phyloP scores from a whole-genome alignment of 1,284 basidiomycete genomes.

The Ceratobasidium papillatum region DNA sequence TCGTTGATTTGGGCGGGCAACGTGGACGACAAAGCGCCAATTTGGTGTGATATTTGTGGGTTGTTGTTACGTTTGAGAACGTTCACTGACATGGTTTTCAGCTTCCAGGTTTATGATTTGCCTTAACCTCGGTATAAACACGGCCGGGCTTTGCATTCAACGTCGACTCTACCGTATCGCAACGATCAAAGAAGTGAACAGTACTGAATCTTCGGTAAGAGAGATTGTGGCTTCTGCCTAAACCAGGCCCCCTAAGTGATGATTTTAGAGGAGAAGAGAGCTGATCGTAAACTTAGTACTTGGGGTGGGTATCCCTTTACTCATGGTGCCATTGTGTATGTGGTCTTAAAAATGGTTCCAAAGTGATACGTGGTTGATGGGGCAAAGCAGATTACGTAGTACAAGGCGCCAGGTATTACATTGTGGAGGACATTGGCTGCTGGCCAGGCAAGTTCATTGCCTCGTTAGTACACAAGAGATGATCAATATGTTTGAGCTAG shows the following conservation, averaged over 20 bases:
- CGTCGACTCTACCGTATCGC: conserved; percentile 62
- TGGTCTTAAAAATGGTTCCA: conserved; percentile 1
- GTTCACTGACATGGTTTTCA: conserved; percentile 45
- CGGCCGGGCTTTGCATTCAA: conserved; percentile 60
- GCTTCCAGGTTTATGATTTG: conserved; percentile 55
- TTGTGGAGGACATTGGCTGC: conserved; percentile 43
- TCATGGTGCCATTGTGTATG: conserved; percentile 63
- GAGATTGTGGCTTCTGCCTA: conserved; percentile 21
- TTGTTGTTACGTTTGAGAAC: neutral
- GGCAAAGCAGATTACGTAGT: conserved; percentile 45
- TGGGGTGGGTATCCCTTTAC: conserved; percentile 57
- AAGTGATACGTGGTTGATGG: conserved; percentile 27
- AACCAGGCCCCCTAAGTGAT: neutral
- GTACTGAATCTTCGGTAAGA: conserved; percentile 44
- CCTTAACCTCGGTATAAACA: conserved; percentile 55
- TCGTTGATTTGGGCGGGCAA: too few species aligned
- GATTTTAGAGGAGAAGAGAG: conserved; percentile 16
- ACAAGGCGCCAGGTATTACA: conserved; percentile 41
- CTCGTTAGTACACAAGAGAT: too few species aligned
- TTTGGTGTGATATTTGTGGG: conserved; percentile 82
- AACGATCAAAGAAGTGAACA: conserved; percentile 48
- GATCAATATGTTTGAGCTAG: neutral
- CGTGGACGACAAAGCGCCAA: conserved; percentile 63
- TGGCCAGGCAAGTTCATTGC: conserved; percentile 13
- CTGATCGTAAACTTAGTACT: conserved; percentile 57